A percentile compares a stretch with the other conserved stretches of the same genome.
Evolutionary conservation across 768 basidiomycete genomes (phyloP).

Genomic region (Filobasidium floriforme): DNA sequence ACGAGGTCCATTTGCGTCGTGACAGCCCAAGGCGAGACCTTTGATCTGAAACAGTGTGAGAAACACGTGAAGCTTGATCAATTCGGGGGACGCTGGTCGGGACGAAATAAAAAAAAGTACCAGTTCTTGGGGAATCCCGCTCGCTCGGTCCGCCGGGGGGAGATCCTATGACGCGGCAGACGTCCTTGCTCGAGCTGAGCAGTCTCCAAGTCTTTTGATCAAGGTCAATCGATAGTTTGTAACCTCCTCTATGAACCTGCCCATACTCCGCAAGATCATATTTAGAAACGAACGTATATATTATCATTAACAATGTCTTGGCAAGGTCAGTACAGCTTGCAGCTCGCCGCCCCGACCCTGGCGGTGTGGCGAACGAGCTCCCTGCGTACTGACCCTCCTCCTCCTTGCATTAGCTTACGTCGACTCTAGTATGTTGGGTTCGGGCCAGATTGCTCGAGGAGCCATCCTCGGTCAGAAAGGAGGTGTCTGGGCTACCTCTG

Average conservation of each 20-base stretch:
- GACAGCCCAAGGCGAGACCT: too few relatives aligned
- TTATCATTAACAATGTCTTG: conserved; percentile 31
- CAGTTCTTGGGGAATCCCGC: too few relatives aligned
- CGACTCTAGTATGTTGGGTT: conserved; percentile 69
- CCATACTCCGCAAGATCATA: too few relatives aligned
- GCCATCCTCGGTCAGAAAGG: conserved; percentile 68
- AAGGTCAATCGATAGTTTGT: neutral
- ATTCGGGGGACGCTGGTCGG: too few relatives aligned
- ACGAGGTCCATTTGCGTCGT: too few relatives aligned
- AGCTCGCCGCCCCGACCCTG: neutral
- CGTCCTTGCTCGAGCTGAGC: neutral
- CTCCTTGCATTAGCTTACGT: conserved; percentile 59
- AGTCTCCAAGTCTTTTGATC: neutral
- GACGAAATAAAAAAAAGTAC: too few relatives aligned
- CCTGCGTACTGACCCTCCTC: neutral
- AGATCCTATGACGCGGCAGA: conserved; percentile 1
- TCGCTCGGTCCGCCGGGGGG: too few relatives aligned
- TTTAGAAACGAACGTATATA: neutral
- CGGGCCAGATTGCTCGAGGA: conserved; percentile 63
- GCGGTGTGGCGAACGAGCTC: neutral
- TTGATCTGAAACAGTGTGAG: too few relatives aligned
- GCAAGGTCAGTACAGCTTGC: conserved; percentile 32
- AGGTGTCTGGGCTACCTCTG: conserved; percentile 65
- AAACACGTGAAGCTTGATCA: too few relatives aligned
- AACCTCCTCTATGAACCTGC: neutral